A percentile compares a stretch with the other conserved stretches of the same genome.
phyloP scores from a whole-genome alignment of 768 basidiomycete species.

The Boletales sp. region DNA sequence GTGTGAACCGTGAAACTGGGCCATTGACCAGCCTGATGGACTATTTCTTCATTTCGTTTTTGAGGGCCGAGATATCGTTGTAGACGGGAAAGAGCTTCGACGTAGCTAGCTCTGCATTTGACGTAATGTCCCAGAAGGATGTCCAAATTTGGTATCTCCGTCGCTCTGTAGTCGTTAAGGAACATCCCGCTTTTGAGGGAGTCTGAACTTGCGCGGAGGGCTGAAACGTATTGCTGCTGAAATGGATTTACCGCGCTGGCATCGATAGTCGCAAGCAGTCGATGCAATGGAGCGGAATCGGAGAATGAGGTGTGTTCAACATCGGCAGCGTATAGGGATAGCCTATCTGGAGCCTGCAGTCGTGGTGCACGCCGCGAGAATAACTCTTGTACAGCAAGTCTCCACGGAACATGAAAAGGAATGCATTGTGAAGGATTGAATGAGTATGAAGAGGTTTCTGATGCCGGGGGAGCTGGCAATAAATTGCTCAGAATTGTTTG shows the following conservation, averaged over 20 bases:
- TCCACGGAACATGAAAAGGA: not conserved
- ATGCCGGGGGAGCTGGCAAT: not conserved
- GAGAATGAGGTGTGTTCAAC: not conserved
- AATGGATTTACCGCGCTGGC: not conserved
- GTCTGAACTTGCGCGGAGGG: not conserved
- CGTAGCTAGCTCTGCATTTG: not conserved
- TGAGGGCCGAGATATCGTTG: not conserved
- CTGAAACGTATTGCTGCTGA: not conserved
- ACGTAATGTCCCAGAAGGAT: not conserved
- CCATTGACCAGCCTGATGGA: constrained; percentile 26
- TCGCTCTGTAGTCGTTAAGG: not conserved
- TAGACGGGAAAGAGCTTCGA: not conserved
- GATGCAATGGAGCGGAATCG: not conserved
- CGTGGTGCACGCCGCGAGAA: constrained; percentile 4
- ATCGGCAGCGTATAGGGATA: not conserved
- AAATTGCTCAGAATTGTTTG: not conserved
- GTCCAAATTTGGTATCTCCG: not conserved
- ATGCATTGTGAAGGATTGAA: not conserved
- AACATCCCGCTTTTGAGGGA: not conserved
- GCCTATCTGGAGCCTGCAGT: not conserved
- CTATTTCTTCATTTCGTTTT: constrained; percentile 1
- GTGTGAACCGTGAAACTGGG: constrained; percentile 29
- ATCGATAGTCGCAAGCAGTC: not conserved
- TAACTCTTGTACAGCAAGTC: not conserved
- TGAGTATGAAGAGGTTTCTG: not conserved